Base-by-base conservation (phyloP, 768 basidiomycete species). In the Termitomyces bulborhizus region DNA sequence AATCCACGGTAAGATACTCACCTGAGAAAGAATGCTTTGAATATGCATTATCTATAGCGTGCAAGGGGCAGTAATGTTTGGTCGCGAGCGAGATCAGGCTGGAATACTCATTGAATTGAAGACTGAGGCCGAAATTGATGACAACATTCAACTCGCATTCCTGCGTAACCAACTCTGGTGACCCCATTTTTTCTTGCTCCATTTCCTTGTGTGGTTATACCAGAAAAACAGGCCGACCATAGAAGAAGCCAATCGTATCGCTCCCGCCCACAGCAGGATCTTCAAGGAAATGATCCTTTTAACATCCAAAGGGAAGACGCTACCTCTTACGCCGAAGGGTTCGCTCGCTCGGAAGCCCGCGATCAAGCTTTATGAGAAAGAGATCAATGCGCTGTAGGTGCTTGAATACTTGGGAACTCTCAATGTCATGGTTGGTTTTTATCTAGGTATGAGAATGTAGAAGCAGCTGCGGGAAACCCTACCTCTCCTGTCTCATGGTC, bases 231-330 rank as follows among this genome's bases (percentile, higher is more conserved):
- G 71, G 71, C 67, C 64, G 1, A 57, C 65, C 8, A 69, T 78
- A 3, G 76, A 76, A 40, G 69, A 75, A 26, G 76, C 75, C 1
- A 79, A 79, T 59, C 64, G 56, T 15, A 60, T 61, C 3, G 70
- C 72, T 0, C 76, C 77, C 0, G 53, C 67, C 0, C 76, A 71
- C 43, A 76, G 74, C 52, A 67, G 72, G 15, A 69, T 78, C 7
- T 77, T 76, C 64, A 77, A 76, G 54, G 76, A 82, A 57, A 76
- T 82, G 76, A 76, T 82, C 41, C 40, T 81, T 27, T 65, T 80
- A 12, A 68, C 78, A 0, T 63, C 67, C 5, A 60, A 61, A 3
- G 67, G 65, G 0, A 77, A 77, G 50, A 77, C 75, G 0, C 66
- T 82, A 42, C 65, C 71, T 6, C 72, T 73, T 12, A 66, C 77